Base-by-base conservation (phyloP, 352 stramenopile species). In the Globisporangium irregulare region DNA sequence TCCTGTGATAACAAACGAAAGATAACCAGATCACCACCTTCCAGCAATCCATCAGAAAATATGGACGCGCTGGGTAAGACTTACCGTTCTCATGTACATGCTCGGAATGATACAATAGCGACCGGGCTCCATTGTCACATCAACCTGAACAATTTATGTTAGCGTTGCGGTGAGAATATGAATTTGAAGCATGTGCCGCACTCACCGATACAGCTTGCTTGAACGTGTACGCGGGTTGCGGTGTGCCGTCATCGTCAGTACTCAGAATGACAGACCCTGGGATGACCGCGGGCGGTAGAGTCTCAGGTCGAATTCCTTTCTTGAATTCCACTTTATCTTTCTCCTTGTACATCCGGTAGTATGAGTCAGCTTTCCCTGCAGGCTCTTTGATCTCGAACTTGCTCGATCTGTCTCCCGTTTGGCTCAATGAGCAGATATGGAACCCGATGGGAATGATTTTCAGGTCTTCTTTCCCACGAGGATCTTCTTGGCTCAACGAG, bases 21-120 rank as follows among this genome's bases (percentile, higher is more conserved):
- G 48, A 12, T 22, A 27, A 20, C 10, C 10, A 55, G 27, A 27
- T 14, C 8, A 6, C n/a, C 34, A 38, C 20, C 1, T 32, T 10
- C 59, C 10, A 60, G 43, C 4, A 36, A 18, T 38, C 29, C 29
- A 71, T 67, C 22, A 25, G 22, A 34, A 4, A 50, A 50, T 24
- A 32, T 65, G 43, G 3, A n/a, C 9, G 34, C 9, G 7, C 12
- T 46, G 20, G 20, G 29, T 10, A 48, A 36, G 20, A 73, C 75
- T 6, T 78, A 95, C 87, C 73, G 81, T 92, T 64, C 86, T 78
- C 83, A 93, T 93, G 66, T 93, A 95, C 86, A 95, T 92, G 69
- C 88, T 95, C 0, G 88, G 84, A 34, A 95, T 77, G 54, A 95
- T 90, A 53, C 88, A 94, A 25, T 95, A 95, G 50, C 69, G 76